Evolutionary conservation across 2,329 filamentous ascomycete species (phyloP).

Genomic region (Dactylonectria macrodidyma): DNA sequence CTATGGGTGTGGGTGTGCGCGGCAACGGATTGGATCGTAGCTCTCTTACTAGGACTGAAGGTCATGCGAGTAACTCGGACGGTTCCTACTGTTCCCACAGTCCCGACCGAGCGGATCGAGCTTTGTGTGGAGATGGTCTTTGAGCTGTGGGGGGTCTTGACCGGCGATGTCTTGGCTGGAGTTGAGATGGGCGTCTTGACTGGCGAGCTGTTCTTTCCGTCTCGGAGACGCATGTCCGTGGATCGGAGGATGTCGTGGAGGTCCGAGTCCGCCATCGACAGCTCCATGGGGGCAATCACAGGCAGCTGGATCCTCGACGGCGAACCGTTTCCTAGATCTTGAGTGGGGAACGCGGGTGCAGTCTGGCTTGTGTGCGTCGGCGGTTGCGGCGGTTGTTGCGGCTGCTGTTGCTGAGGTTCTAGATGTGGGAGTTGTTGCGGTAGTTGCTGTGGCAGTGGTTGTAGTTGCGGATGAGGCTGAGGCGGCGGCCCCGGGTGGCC

Average conservation of each 20-base stretch:
- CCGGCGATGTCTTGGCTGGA: conserved; percentile 46
- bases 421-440: not conserved
- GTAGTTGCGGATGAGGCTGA: not conserved
- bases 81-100: conserved; percentile 37
- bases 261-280: conserved; percentile 60
- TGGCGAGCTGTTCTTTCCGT: conserved; percentile 53
- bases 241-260: conserved; percentile 66
- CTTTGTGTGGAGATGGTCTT: conserved; percentile 37
- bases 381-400: conserved; percentile 2
- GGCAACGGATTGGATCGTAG: conserved; percentile 39
- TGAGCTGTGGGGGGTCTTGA: conserved; percentile 51
- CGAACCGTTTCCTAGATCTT: conserved; percentile 32
- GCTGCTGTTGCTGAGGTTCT: not conserved
- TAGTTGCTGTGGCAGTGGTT: not conserved
- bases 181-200: conserved; percentile 49
- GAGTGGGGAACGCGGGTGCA: conserved; percentile 37
- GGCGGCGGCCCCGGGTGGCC: not conserved
- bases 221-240: conserved; percentile 66
- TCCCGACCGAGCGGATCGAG: conserved; percentile 44
- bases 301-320: conserved; percentile 29
- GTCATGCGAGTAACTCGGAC: conserved; percentile 40
- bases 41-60: conserved; percentile 49
- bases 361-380: conserved; percentile 40
- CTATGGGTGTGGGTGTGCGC: conserved; percentile 36
- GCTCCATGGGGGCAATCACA: conserved; percentile 39